Evolutionary conservation across 116 monocot species (phyloP), one percentile per base, ranked within the genome.

Genomic region (Phalaenopsis hybrid): DNA sequence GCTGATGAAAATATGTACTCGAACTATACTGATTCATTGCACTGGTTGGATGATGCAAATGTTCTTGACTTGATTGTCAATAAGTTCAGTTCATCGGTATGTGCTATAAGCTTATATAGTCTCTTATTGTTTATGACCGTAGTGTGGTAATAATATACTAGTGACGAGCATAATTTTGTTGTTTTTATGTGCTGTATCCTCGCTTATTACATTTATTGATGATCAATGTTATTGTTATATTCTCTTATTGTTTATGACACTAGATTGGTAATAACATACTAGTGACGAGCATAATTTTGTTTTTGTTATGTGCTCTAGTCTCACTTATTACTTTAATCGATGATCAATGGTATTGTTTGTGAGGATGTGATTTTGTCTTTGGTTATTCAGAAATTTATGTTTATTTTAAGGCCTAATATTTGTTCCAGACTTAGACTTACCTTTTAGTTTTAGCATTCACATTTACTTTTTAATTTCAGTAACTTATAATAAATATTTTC

Each of bases 61-160:
- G 85, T 95, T 9, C 91, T 99, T 69, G 99, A 99, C 78, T 91
- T 95, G 94, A 92, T 99, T 81, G 89, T 95, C 52, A 95, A 99
- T 79, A 99, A 99, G 85, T 92, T 99, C 77, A 92, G 92, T 81
- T 92, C 94, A 78, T 99, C 99, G 63, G 63, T 63, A 63, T 63
- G 63, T 63, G 20, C 25, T 63, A 23, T 21, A 63, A 63, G 25
- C 7, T 21, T 63, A 55, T 63, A 63, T 63, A 23, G 63, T 8
- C 63, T 75, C 43, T 75, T 3, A 37, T 41, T 23, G 21, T 63
- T 12, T 21, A 23, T 23, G 3, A 23, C 8, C 23, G 5, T 63
- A 9, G 12, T 21, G 25, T 63, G 23, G 8, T 25, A 63, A 63
- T 63, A 23, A 7, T 63, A 63, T 63, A 6, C 8, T 2, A 21